Evolutionary conservation across 2,329 filamentous ascomycete species (phyloP).

Genomic region (Monilinia laxa): DNA sequence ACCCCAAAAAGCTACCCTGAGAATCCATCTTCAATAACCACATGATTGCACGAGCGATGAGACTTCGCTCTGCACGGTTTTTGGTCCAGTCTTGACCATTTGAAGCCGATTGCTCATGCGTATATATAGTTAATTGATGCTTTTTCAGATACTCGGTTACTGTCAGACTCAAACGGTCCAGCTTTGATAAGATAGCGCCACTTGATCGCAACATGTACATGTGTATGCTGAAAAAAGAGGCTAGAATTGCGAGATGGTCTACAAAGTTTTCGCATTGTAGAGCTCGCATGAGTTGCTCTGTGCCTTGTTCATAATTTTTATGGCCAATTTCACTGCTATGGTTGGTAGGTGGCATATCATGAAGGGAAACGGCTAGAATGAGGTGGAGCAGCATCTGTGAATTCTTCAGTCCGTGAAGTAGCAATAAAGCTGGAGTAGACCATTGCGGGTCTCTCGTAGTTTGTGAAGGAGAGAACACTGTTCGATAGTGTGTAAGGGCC

Average conservation of each 20-base stretch:
- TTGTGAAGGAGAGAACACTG: constrained; percentile 23
- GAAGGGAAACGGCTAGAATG: constrained; percentile 21
- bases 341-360: background rate
- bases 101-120: background rate
- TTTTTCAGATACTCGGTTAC: constrained; percentile 16
- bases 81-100: background rate
- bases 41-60: constrained; percentile 24
- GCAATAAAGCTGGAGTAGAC: constrained; percentile 37
- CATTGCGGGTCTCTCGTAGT: constrained; percentile 25
- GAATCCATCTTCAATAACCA: constrained; percentile 28
- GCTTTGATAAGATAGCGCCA: constrained; percentile 8
- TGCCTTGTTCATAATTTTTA: constrained; percentile 24
- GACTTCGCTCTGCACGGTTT: constrained; percentile 15
- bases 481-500: constrained; percentile 22
- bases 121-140: constrained; percentile 5
- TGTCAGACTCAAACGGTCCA: constrained; percentile 23
- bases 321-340: constrained; percentile 7
- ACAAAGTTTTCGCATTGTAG: background rate
- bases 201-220: constrained; percentile 22
- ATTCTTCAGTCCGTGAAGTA: constrained; percentile 45
- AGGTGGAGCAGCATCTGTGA: constrained; percentile 19
- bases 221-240: constrained; percentile 25
- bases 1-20: constrained; percentile 26
- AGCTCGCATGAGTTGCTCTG: constrained; percentile 23
- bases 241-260: constrained; percentile 22